A percentile compares a stretch with the other conserved stretches of the same genome.
These are phyloP conservation scores for Hyparrhenia diplandra DNA, from an alignment of 176 grass and related monocot genomes.

Conservation along the genomic window DNA sequence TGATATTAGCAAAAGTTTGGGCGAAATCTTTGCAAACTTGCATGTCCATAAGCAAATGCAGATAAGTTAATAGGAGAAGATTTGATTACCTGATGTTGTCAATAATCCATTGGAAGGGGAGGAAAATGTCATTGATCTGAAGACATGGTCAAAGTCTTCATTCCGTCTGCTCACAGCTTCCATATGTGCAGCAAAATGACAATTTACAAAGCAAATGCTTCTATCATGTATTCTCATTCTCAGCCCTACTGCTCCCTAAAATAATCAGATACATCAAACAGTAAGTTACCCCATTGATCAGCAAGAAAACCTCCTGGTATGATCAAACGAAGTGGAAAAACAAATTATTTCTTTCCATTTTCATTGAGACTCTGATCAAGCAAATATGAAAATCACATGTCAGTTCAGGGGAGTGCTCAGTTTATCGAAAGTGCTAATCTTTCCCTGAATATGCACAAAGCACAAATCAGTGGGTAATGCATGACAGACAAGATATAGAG, in stretches of 20 bases:
- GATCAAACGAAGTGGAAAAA: background rate
- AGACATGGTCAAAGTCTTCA: slow-evolving; percentile 93
- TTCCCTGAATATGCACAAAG: background rate
- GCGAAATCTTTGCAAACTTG: slow-evolving; percentile 2
- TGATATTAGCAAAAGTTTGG: slow-evolving; percentile 18
- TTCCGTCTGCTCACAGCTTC: slow-evolving; percentile 82
- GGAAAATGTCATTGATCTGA: slow-evolving; percentile 71
- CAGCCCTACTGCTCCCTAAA: slow-evolving; percentile 81
- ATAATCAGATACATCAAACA: slow-evolving; percentile 24
- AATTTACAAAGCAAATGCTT: slow-evolving; percentile 89
- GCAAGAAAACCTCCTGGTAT: background rate
- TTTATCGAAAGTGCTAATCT: background rate
- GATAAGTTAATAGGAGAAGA: slow-evolving; percentile 21
- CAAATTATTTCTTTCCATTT: slow-evolving; percentile 20
- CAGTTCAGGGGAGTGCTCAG: background rate
- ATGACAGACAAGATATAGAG: background rate
- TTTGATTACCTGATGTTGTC: slow-evolving; percentile 53
- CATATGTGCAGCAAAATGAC: slow-evolving; percentile 95
- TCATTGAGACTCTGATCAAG: background rate
- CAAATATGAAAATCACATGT: background rate
- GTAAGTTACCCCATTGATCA: slow-evolving; percentile 2
- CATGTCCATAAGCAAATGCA: slow-evolving; percentile 14
- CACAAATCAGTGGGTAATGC: background rate
- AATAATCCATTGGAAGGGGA: slow-evolving; percentile 32
- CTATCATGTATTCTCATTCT: slow-evolving; percentile 81